Conservation (phyloP, 2,329 filamentous ascomycete genomes). For the Sclerotinia spermophila region DNA sequence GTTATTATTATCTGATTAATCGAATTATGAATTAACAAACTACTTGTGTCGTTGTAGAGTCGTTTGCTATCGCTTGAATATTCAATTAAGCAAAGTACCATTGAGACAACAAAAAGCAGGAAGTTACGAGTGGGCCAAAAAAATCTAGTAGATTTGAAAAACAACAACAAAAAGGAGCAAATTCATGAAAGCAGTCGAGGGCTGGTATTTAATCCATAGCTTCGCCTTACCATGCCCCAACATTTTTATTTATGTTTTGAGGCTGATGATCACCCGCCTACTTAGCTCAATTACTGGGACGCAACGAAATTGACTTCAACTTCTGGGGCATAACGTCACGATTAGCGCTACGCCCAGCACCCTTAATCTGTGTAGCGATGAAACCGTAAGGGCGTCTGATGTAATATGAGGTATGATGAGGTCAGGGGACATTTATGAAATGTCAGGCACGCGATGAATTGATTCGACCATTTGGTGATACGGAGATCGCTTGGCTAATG, state of each 20-base stretch:
- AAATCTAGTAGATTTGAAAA: neutral
- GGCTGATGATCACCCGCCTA: neutral
- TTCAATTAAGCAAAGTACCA: neutral
- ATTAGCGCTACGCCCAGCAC: neutral
- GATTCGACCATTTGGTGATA: neutral
- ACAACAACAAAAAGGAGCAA: neutral
- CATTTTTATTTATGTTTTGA: neutral
- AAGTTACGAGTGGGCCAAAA: neutral
- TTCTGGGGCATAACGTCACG: neutral
- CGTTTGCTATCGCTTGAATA: neutral
- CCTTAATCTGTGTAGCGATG: neutral
- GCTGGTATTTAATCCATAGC: neutral
- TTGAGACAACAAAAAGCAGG: neutral
- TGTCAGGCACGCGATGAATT: constrained; percentile 11
- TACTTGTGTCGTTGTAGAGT: neutral
- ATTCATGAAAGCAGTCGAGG: neutral
- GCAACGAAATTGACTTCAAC: neutral
- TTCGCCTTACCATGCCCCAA: neutral
- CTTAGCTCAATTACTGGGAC: neutral
- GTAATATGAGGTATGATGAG: constrained; percentile 3
- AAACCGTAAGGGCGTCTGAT: neutral
- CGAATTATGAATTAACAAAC: neutral
- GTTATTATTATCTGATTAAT: neutral
- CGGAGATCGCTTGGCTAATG: neutral
- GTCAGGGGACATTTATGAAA: constrained; percentile 7